Evolutionary conservation across 2,329 filamentous ascomycete species (phyloP).

Genomic region (Xylaria sp.): DNA sequence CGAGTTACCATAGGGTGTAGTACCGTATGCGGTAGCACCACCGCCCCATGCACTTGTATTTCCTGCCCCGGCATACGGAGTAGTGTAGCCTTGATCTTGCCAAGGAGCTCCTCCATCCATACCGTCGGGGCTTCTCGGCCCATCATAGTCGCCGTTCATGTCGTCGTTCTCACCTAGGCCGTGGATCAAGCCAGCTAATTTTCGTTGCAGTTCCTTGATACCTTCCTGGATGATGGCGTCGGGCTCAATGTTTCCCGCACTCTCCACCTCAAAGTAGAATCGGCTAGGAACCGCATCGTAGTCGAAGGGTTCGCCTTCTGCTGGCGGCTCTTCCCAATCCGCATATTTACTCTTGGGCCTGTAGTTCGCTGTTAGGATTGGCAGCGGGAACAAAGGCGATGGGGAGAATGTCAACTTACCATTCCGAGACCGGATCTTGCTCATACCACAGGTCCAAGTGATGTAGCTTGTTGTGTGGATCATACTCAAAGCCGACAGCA

Average conservation of each 20-base stretch:
- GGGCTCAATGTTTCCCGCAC: constrained; percentile 86
- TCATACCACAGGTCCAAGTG: constrained; percentile 98
- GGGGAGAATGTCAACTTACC: constrained; percentile 65
- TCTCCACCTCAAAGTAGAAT: constrained; percentile 96
- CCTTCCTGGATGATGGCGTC: constrained; percentile 90
- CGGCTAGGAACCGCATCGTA: constrained; percentile 84
- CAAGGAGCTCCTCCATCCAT: constrained; percentile 68
- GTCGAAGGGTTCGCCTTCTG: constrained; percentile 88
- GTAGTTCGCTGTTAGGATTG: constrained; percentile 53
- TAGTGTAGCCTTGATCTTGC: constrained; percentile 74
- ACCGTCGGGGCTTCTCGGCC: constrained; percentile 73
- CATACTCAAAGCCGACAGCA: constrained; percentile 96
- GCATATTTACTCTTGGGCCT: constrained; percentile 87
- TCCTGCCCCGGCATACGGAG: constrained; percentile 70
- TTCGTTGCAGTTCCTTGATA: constrained; percentile 88
- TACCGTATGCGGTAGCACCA: constrained; percentile 54
- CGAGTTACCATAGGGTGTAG: constrained; percentile 62
- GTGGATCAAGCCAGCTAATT: constrained; percentile 83
- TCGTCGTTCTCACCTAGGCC: constrained; percentile 66
- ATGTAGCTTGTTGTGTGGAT: constrained; percentile 93
- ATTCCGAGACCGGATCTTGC: constrained; percentile 82
- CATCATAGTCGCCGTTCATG: constrained; percentile 70
- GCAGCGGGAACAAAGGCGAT: constrained; percentile 1
- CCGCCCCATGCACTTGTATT: constrained; percentile 74
- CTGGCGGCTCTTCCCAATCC: constrained; percentile 79